These are phyloP conservation scores for Curvularia sp. DNA, from an alignment of 2,329 filamentous ascomycete genomes.

Conservation along the genomic window DNA sequence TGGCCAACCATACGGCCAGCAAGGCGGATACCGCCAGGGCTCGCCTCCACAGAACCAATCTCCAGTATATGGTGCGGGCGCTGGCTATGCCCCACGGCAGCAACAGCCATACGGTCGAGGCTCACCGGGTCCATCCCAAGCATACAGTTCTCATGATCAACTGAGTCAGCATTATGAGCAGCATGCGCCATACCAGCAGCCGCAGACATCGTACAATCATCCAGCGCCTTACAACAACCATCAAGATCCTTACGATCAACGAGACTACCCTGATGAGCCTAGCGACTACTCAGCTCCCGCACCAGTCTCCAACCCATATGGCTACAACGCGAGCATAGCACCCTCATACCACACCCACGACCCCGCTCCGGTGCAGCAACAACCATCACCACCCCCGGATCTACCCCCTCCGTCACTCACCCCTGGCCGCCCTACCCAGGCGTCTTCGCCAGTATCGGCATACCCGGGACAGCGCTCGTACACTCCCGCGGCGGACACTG, in stretches of 20 bases:
- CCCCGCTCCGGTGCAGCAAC: constrained; percentile 1
- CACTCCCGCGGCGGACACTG: constrained; percentile 5
- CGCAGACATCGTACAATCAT: constrained; percentile 16
- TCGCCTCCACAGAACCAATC: constrained; percentile 28
- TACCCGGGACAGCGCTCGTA: constrained; percentile 13
- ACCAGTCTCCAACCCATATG: constrained; percentile 10
- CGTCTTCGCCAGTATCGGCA: constrained; percentile 4
- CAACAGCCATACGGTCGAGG: constrained; percentile 21
- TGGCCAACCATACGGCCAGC: constrained; percentile 31
- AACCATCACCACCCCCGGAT: neutral
- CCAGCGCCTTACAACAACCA: constrained; percentile 18
- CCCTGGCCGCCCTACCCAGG: constrained; percentile 3
- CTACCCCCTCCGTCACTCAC: constrained; percentile 2
- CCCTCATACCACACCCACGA: constrained; percentile 10
- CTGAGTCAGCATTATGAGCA: constrained; percentile 20
- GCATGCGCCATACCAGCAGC: constrained; percentile 11
- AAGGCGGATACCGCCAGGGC: constrained; percentile 22
- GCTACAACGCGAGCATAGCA: constrained; percentile 7
- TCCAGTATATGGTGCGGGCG: constrained; percentile 23
- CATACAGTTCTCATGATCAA: constrained; percentile 26
- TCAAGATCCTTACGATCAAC: constrained; percentile 13
- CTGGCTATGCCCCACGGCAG: constrained; percentile 21
- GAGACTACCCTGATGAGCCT: constrained; percentile 13
- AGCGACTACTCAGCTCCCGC: constrained; percentile 10
- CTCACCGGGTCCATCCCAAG: constrained; percentile 24